These are phyloP conservation scores for Mallotus repandus DNA, from an alignment of 441 rosid genomes.

Conservation along the genomic window DNA sequence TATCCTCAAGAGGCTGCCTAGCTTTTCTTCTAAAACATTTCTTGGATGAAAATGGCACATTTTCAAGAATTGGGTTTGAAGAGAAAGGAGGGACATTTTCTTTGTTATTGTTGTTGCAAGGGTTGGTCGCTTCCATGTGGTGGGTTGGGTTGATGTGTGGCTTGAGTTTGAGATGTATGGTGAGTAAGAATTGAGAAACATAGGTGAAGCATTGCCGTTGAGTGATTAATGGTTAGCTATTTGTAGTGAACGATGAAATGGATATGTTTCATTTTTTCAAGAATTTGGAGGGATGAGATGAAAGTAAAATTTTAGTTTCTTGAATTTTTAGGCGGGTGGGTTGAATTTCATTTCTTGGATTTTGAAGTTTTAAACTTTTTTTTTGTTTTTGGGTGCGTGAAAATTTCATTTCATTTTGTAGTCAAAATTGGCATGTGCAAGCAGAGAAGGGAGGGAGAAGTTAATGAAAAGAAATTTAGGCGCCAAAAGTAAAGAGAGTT, in stretches of 20 bases:
- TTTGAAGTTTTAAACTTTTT: neutral
- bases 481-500: neutral
- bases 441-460: neutral
- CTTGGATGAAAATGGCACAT: neutral
- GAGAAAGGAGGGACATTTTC: slow-evolving; percentile 26
- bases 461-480: neutral
- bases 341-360: neutral
- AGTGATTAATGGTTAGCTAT: neutral
- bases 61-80: slow-evolving; percentile 16
- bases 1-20: slow-evolving; percentile 31
- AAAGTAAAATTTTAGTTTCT: neutral
- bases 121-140: slow-evolving; percentile 7
- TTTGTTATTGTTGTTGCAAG: slow-evolving; percentile 1
- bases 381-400: neutral
- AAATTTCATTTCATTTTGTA: neutral
- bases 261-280: neutral
- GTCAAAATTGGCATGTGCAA: neutral
- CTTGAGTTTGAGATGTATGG: neutral
- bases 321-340: neutral
- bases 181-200: too few species aligned
- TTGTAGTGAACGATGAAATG: neutral
- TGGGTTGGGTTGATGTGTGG: too few species aligned
- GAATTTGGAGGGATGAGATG: slow-evolving; percentile 22
- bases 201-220: too few species aligned
- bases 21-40: slow-evolving; percentile 18